Evolutionary conservation across 2,329 filamentous ascomycete species (phyloP).

Genomic region (Stemphylium lycopersici): DNA sequence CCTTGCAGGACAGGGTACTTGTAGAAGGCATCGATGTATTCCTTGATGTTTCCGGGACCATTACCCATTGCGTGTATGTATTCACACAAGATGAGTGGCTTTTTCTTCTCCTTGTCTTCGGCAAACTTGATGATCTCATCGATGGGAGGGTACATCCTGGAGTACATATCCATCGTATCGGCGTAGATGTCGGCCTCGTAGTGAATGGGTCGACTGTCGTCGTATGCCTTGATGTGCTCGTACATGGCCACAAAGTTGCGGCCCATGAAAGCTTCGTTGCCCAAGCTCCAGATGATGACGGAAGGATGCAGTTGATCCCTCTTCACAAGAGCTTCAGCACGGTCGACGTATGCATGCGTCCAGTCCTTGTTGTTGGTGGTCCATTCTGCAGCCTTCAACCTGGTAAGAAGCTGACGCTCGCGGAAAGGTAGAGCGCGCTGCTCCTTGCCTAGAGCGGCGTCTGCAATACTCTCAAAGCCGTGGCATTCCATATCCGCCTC

Average conservation of each 20-base stretch:
- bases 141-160: slow-evolving; percentile 69
- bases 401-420: slow-evolving; percentile 64
- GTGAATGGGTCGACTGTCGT: slow-evolving; percentile 66
- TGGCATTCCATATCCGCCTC: slow-evolving; percentile 59
- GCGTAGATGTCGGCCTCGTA: slow-evolving; percentile 70
- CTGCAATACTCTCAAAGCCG: slow-evolving; percentile 50
- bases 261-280: slow-evolving; percentile 76
- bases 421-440: slow-evolving; percentile 61
- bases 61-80: slow-evolving; percentile 73
- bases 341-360: slow-evolving; percentile 70
- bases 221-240: slow-evolving; percentile 63
- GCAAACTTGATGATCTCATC: slow-evolving; percentile 58
- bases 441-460: slow-evolving; percentile 30
- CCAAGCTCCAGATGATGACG: slow-evolving; percentile 76
- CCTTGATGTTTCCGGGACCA: slow-evolving; percentile 71
- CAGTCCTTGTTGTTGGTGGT: slow-evolving; percentile 67
- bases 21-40: slow-evolving; percentile 70
- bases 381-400: slow-evolving; percentile 61
- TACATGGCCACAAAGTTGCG: slow-evolving; percentile 73
- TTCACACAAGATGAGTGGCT: slow-evolving; percentile 65
- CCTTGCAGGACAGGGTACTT: slow-evolving; percentile 67
- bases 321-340: slow-evolving; percentile 67
- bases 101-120: slow-evolving; percentile 47
- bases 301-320: slow-evolving; percentile 74
- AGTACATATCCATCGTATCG: slow-evolving; percentile 68